Base-by-base conservation (phyloP, 2,329 filamentous ascomycete genomes). In the Endoconidiophora polonica region DNA sequence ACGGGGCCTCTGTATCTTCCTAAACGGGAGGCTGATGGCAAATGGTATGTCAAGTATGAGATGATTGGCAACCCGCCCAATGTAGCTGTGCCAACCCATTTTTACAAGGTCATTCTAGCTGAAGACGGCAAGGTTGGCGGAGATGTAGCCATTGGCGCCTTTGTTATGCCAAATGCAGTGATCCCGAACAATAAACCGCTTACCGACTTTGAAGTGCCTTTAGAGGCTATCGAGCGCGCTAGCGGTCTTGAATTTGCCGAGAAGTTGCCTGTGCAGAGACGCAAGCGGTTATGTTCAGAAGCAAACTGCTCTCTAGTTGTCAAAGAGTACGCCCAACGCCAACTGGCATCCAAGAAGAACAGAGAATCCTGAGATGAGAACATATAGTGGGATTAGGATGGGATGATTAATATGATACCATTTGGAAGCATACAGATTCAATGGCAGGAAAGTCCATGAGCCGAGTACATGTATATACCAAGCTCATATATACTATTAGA, bases 31-130 rank as follows among this genome's bases (percentile, higher is more conserved):
- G 66, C 67, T 51, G 91, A 96, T 68, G 83, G 84, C 58, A 96
- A 96, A 70, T 98, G 88, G 87, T 82, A 87, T 57, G 87, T 95
- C 52, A 81, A 74, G 54, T 96, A 98, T 69, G 91, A 98, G 69
- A 83, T 98, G 53, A 94, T 98, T 58, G 91, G 91, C 38, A 83
- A 73, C 62, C 91, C 91, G 56, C 90, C 91, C 5, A 93, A 87
- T 59, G 83, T 98, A 50, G 88, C 91, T 23, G 91, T 98, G 48
- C 91, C 91, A 2, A 98, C 91, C 20, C 91, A 98, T 65, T 98
- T 98, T 68, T 98, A 94, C 76, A 98, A 98, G 71, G 86, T 98
- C 60, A 91, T 98, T 58, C 94, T 91, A 60, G 91, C 86, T 23
- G 91, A 98, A 67, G 86, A 94, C 60, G 84, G 83, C 3, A 68